Conservation (phyloP, 2,329 filamentous ascomycete species). For the Didymella glomerata region DNA sequence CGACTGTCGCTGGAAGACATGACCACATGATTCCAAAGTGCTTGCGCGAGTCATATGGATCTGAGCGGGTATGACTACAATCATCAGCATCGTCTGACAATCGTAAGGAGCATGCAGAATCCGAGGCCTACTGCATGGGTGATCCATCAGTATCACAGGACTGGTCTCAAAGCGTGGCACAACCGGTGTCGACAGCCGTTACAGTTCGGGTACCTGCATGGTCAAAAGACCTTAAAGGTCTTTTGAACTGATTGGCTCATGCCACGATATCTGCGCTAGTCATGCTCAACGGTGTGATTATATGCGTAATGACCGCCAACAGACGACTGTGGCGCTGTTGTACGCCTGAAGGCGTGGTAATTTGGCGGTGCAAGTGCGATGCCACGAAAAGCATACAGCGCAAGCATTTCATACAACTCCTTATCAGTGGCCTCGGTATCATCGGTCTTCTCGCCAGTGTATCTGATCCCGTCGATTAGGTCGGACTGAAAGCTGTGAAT, state of each 20-base stretch:
- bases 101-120: not conserved
- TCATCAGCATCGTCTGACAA: not conserved
- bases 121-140: conserved; percentile 1
- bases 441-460: too few species aligned
- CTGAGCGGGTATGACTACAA: too few species aligned
- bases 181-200: conserved; percentile 10
- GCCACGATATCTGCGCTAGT: not conserved
- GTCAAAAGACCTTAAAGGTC: not conserved
- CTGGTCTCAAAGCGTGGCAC: conserved; percentile 1
- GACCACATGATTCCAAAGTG: not conserved
- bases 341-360: not conserved
- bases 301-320: not conserved
- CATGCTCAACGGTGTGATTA: conserved; percentile 3
- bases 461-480: too few species aligned
- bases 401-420: not conserved
- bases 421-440: too few species aligned
- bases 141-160: not conserved
- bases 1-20: not conserved
- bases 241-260: not conserved
- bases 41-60: not conserved
- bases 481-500: too few species aligned
- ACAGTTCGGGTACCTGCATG: conserved; percentile 23
- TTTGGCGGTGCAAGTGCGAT: not conserved
- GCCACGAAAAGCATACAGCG: not conserved
- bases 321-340: not conserved